Evolutionary conservation across 306 rosid genomes (phyloP).

Genomic region (Prunus kanzakura): DNA sequence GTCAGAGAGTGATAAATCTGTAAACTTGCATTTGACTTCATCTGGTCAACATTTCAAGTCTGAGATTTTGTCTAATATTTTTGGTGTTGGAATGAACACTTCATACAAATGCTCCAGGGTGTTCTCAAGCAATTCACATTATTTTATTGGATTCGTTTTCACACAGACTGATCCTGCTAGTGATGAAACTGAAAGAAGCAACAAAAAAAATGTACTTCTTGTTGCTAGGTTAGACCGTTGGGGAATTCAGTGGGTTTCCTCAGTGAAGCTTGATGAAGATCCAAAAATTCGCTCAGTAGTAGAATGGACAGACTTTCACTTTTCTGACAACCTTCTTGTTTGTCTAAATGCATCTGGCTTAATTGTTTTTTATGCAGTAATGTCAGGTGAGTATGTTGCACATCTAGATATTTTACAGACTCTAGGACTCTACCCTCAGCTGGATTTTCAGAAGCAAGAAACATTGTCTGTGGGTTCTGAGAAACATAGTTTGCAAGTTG

Average conservation of each 20-base stretch:
- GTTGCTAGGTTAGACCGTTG: slow-evolving; percentile 54
- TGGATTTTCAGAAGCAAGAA: slow-evolving; percentile 33
- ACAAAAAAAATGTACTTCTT: slow-evolving; percentile 53
- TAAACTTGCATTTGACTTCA: slow-evolving; percentile 29
- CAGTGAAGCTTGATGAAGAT: slow-evolving; percentile 67
- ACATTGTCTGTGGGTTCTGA: slow-evolving; percentile 22
- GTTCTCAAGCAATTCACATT: slow-evolving; percentile 75
- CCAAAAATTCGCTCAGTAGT: slow-evolving; percentile 31
- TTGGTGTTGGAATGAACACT: slow-evolving; percentile 56
- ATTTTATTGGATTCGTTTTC: slow-evolving; percentile 64
- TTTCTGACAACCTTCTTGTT: slow-evolving; percentile 72
- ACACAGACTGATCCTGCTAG: slow-evolving; percentile 35
- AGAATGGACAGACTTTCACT: slow-evolving; percentile 75
- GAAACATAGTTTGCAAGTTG: slow-evolving; percentile 29
- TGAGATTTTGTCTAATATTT: slow-evolving; percentile 48
- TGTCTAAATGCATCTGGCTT: slow-evolving; percentile 75
- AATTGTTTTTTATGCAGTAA: slow-evolving; percentile 58
- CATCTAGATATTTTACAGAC: slow-evolving; percentile 55
- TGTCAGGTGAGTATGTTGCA: slow-evolving; percentile 70
- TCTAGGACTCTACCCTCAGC: slow-evolving; percentile 44
- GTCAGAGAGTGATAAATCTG: slow-evolving; percentile 27
- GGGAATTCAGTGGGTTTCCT: slow-evolving; percentile 81
- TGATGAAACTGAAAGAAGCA: slow-evolving; percentile 40
- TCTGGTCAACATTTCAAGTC: slow-evolving; percentile 28
- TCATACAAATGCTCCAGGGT: slow-evolving; percentile 61